Evolutionary conservation across 2,329 filamentous ascomycete genomes (phyloP).

Genomic region (Verticillium nonalfalfae): DNA sequence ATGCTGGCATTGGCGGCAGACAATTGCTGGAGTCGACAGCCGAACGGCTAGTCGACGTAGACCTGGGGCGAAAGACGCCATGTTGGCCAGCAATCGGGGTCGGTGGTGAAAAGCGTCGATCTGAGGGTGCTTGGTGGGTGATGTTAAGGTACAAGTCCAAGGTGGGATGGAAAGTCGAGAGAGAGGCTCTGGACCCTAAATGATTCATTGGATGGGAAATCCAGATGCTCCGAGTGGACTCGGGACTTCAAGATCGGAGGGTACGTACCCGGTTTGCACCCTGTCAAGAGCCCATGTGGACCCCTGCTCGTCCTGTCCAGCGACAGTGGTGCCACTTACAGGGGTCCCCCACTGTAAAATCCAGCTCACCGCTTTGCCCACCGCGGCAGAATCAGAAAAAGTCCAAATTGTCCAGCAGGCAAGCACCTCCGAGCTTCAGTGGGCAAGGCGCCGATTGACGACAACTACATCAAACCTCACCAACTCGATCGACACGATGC

Average conservation of each 20-base stretch:
- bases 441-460: neutral
- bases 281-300: neutral
- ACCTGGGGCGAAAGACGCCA: conserved; percentile 36
- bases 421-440: neutral
- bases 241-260: neutral
- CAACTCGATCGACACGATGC: conserved; percentile 31
- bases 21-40: conserved; percentile 30
- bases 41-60: conserved; percentile 32
- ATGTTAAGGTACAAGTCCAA: neutral
- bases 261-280: neutral
- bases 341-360: conserved; percentile 10
- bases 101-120: neutral
- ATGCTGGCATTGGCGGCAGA: conserved; percentile 43
- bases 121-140: neutral
- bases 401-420: neutral
- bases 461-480: neutral
- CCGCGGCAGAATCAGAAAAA: conserved; percentile 14
- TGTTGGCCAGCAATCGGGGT: conserved; percentile 13
- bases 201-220: neutral
- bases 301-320: neutral
- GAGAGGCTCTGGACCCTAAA: neutral
- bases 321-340: neutral
- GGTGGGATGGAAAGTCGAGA: neutral
- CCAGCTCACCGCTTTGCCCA: conserved; percentile 12
- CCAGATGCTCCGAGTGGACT: conserved; percentile 2